Conservation (phyloP, 257 asterid genomes). For the Rauvolfia tetraphylla region DNA sequence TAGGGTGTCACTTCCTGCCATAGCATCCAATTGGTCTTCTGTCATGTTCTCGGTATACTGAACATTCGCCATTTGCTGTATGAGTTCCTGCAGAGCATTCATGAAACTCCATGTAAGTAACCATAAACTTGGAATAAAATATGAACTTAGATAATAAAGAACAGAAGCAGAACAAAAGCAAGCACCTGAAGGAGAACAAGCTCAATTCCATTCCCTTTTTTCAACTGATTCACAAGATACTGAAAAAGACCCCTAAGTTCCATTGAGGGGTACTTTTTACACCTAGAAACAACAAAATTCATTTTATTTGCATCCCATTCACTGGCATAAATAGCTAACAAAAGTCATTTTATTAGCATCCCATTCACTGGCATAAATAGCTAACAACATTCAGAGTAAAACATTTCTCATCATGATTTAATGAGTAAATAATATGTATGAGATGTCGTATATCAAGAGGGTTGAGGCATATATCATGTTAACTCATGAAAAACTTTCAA, state of each 20-base stretch:
- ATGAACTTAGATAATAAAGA: constrained; percentile 19
- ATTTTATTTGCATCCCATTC: constrained; percentile 3
- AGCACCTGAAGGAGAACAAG: constrained; percentile 90
- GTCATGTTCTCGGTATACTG: constrained; percentile 99
- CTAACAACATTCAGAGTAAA: neutral
- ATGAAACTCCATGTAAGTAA: constrained; percentile 20
- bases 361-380: no score
- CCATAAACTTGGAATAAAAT: constrained; percentile 12
- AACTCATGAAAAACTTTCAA: no score
- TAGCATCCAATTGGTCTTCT: constrained; percentile 96
- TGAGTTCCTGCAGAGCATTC: constrained; percentile 68
- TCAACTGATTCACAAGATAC: constrained; percentile 95
- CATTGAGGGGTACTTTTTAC: constrained; percentile 99
- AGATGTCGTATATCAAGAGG: neutral
- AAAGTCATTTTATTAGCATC: no score
- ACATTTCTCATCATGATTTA: neutral
- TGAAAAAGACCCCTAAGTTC: constrained; percentile 99
- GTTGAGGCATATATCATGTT: neutral
- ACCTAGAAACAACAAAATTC: constrained; percentile 46
- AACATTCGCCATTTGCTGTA: constrained; percentile 99
- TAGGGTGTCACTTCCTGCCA: constrained; percentile 98
- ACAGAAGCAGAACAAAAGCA: constrained; percentile 9
- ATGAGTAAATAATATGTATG: neutral
- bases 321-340: no score
- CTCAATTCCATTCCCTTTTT: constrained; percentile 95